Evolutionary conservation across 768 basidiomycete genomes (phyloP), one percentile per base, ranked within the genome.

Genomic region (Pisolithus tinctorius): DNA sequence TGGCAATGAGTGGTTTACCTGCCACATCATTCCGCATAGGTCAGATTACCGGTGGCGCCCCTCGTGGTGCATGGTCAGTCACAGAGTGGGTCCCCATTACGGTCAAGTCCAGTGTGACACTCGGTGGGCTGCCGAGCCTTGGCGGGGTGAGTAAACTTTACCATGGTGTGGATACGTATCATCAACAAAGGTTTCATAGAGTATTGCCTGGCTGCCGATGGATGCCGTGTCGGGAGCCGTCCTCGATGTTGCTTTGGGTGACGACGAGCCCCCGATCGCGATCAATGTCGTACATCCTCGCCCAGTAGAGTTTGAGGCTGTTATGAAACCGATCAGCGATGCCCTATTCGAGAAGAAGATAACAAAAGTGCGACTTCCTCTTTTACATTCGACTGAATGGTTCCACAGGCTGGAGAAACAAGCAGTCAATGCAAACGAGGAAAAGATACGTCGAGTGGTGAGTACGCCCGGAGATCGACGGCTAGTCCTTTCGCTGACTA

Each of bases 221-320:
- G 61, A 73, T 41, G 64, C 65, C n/a, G 71, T 71, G 1, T 60
- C 69, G 0, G 49, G 53, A 14, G 50, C 66, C 30, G 57, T 73
- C 11, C 36, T 69, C 7, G 71, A 74, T 50, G 55, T 71, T 7
- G 67, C 65, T 1, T 61, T 70, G 42, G 39, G 57, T 6, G 29
- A 43, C 31, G 48, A 58, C 6, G 42, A 47, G 9, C 51, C 51
- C 0, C 65, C 68, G 2, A 49, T 53, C 23, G 62, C 62, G 4
- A 53, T 70, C 27, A 73, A 75, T 55, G 46, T 74, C 11, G 70
- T 70, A 2, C 71, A 74, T 58, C 72, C 74, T 1, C 61, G 58
- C 10, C 66, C 68, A 2, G 54, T 70, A 10, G 26, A 60, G 2
- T 75, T 71, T 65, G 48, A 52, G 14, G 47, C 44, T 6, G 38